Conservation (phyloP, 2,329 filamentous ascomycete species). For the Fusarium nisikadoi region DNA sequence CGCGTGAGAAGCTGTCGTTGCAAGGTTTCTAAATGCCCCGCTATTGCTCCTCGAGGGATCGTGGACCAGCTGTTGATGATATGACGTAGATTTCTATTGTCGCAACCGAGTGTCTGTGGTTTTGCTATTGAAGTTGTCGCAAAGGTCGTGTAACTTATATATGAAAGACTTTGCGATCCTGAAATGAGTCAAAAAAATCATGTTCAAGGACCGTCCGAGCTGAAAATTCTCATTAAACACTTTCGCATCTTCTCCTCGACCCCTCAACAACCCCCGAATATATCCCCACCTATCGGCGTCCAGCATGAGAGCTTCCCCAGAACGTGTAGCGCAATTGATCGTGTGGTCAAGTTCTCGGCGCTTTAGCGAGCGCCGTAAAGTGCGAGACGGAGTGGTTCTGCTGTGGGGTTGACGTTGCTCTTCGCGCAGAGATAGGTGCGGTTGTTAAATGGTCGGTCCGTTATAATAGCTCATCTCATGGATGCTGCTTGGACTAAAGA, state of each 20-base stretch:
- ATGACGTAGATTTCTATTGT: slow-evolving; percentile 29
- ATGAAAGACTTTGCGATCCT: background rate
- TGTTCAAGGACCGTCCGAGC: background rate
- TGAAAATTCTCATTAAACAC: background rate
- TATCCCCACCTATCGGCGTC: slow-evolving; percentile 44
- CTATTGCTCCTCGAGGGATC: slow-evolving; percentile 38
- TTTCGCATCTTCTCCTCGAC: background rate
- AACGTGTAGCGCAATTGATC: slow-evolving; percentile 21
- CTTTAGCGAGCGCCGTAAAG: slow-evolving; percentile 22
- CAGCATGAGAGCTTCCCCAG: slow-evolving; percentile 28
- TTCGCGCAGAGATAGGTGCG: slow-evolving; percentile 23
- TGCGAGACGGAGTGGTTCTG: slow-evolving; percentile 1
- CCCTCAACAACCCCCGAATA: slow-evolving; percentile 35
- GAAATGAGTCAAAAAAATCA: background rate
- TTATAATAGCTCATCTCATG: background rate
- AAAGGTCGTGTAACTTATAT: background rate
- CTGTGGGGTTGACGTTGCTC: slow-evolving; percentile 18
- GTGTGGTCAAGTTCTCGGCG: slow-evolving; percentile 23
- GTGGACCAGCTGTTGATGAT: slow-evolving; percentile 11
- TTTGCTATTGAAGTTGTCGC: background rate
- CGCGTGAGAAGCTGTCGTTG: slow-evolving; percentile 38
- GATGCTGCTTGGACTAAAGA: background rate
- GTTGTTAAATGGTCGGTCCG: slow-evolving; percentile 19
- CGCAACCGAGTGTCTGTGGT: background rate
- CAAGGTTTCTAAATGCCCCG: slow-evolving; percentile 40